Evolutionary conservation across 192 early-diverging fungal genomes (phyloP), one percentile per base, ranked within the genome.

Genomic region (Mortierella alpina): DNA sequence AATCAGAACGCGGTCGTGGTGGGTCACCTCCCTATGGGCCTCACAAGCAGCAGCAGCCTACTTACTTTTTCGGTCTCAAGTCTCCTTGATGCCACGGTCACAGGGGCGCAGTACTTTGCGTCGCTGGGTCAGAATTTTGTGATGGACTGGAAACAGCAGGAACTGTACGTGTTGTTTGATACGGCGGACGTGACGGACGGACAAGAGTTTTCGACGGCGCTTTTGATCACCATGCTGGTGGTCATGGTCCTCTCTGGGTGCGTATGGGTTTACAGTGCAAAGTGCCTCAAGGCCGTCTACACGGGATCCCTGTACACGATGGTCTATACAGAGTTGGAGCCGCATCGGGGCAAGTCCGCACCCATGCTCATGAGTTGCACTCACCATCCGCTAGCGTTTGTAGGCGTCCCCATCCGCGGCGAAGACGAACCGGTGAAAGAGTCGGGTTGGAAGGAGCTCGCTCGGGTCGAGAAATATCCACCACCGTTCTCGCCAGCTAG

Each of bases 141-240:
- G 8, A 9, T 72, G 20, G 60, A 72, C 17, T 72, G 70, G 61
- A 45, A 55, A 0, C 23, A 20, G 9, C 39, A 18, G 42, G 41
- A 13, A 7, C 39, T 63, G 15, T 57, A 71, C 10, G 52, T 63
- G 47, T 22, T 51, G 17, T 72, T 42, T 51, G 61, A 72, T 31
- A 57, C 53, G 8, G 39, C 40, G 58, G 70, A 72, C 4, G 47
- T 55, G n/a, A 15, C 54, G 17, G 23, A 57, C 17, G 70, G 61
- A 10, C 47, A 62, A 20, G 61, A 72, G 42, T 17, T 63, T 9
- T 53, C 70, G 11, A 0, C 11, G 12, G 51, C 42, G 60, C 11
- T 71, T 48, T 54, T 63, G 40, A 17, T 41, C 18, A 23, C 48
- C 7, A 49, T 72, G 23, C 4, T 18, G 18, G 45, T 6, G 10